Evolutionary conservation across 495 filamentous ascomycete species (phyloP), one percentile per base, ranked within the genome.

Genomic region (Aspergillus olivimuriae): DNA sequence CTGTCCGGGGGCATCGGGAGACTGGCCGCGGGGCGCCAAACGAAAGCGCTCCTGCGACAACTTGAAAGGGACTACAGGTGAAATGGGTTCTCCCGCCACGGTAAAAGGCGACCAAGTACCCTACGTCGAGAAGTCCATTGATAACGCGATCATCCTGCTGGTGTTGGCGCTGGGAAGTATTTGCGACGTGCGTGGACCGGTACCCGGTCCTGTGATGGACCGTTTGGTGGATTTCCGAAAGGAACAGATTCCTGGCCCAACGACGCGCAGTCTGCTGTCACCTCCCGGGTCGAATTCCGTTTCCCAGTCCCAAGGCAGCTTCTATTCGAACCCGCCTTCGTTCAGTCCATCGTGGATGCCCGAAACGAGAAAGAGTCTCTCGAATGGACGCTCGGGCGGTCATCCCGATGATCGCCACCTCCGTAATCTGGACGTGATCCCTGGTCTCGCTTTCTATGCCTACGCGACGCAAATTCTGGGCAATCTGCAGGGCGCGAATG

Each of bases 391-490:
- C 53, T 48, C 17, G 50, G 45, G 12, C 55, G 53, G n/a, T 24
- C 48, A 50, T 9, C 44, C 31, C 17, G 52, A 63, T 9, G 40
- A 50, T 3, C 42, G 35, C 2, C 14, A 31, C 24, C 44, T 59
- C 34, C 72, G 78, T 41, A 95, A 98, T 56, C 61, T 90, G n/a
- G 88, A 95, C 55, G 74, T 83, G 5, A 84, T 97, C 46, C 91
- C 92, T 1, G 92, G 92, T 0, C 65, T 96, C 44, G 83, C 87
- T 14, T 94, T 94, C 56, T 96, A 89, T 63, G 84, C 82, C 11
- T 80, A 86, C 49, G 92, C 89, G 2, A 83, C 84, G 3, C 82
- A 86, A 49, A 95, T 96, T n/a, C 68, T 96, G 22, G 92, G 89
- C 1, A 81, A 76, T 30, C 77, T 90, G 18, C 74, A 81, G 41